Conservation (phyloP, 2,329 filamentous ascomycete species). For the Penicillium olsonii region DNA sequence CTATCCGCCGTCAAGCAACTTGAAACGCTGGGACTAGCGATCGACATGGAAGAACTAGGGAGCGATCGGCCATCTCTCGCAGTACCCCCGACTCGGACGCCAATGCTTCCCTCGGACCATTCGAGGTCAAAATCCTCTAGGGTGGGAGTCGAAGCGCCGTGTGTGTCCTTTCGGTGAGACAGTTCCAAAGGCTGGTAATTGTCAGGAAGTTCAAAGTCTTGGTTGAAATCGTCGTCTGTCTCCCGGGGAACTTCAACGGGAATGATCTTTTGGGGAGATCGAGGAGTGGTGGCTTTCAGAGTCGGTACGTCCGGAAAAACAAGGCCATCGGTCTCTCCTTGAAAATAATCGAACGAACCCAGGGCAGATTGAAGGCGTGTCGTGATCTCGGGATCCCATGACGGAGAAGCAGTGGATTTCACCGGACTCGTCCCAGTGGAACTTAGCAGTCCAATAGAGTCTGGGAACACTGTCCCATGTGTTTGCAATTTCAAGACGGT, state of each 20-base stretch:
- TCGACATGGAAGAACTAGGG: constrained; percentile 83
- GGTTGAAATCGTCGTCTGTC: constrained; percentile 71
- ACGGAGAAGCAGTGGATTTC: constrained; percentile 33
- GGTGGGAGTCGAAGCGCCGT: constrained; percentile 62
- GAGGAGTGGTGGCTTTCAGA: constrained; percentile 67
- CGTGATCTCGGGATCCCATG: constrained; percentile 43
- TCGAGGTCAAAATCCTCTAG: constrained; percentile 77
- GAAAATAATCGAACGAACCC: constrained; percentile 62
- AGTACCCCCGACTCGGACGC: constrained; percentile 86
- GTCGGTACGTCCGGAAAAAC: constrained; percentile 66
- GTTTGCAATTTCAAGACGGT: constrained; percentile 65
- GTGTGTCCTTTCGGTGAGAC: constrained; percentile 60
- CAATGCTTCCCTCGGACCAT: constrained; percentile 90
- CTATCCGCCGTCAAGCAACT: constrained; percentile 91
- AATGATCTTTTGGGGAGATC: constrained; percentile 54
- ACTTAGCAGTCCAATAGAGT: constrained; percentile 68
- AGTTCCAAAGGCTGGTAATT: constrained; percentile 65
- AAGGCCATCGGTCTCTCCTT: constrained; percentile 62
- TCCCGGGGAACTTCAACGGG: constrained; percentile 37
- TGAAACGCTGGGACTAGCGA: constrained; percentile 86
- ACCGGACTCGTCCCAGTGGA: constrained; percentile 43
- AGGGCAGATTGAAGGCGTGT: constrained; percentile 57
- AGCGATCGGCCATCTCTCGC: constrained; percentile 75
- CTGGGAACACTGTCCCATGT: constrained; percentile 64
- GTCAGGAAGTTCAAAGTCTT: constrained; percentile 70